Evolutionary conservation across 2,329 filamentous ascomycete species (phyloP).

Genomic region (Exophiala xenobiotica): DNA sequence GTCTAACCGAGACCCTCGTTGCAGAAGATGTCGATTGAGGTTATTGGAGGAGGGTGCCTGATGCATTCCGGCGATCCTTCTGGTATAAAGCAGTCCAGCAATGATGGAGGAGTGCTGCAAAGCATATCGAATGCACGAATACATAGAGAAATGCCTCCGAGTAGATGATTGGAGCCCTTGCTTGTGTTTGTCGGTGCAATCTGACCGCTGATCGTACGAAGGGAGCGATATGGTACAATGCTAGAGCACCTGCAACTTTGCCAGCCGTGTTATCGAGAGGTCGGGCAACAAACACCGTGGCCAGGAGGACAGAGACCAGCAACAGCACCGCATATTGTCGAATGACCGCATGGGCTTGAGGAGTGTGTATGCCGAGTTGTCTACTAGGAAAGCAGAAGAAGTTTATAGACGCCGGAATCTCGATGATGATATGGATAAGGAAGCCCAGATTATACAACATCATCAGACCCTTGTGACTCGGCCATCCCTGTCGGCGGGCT

Average conservation of each 20-base stretch:
- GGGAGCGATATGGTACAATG: conserved; percentile 39
- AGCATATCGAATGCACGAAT: conserved; percentile 25
- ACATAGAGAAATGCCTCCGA: conserved; percentile 30
- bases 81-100: conserved; percentile 10
- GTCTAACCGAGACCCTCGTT: conserved; percentile 26
- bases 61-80: neutral
- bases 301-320: conserved; percentile 36
- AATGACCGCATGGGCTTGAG: conserved; percentile 38
- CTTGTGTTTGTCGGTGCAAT: conserved; percentile 18
- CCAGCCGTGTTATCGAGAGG: conserved; percentile 33
- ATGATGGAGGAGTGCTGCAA: conserved; percentile 17
- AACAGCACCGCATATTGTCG: conserved; percentile 42
- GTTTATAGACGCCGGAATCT: conserved; percentile 38
- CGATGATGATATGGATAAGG: conserved; percentile 37
- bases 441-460: conserved; percentile 25
- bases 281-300: conserved; percentile 34
- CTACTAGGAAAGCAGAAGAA: conserved; percentile 38
- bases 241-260: conserved; percentile 36
- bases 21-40: conserved; percentile 30
- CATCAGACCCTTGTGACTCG: too few relatives aligned
- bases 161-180: conserved; percentile 10
- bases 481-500: too few relatives aligned
- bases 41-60: neutral
- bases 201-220: conserved; percentile 31
- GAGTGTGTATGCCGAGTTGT: conserved; percentile 34